Percentiles rank a stretch among this genome's conserved stretches.
Conservation (phyloP, 2,329 filamentous ascomycete species). For the Microdochium bolleyi region DNA sequence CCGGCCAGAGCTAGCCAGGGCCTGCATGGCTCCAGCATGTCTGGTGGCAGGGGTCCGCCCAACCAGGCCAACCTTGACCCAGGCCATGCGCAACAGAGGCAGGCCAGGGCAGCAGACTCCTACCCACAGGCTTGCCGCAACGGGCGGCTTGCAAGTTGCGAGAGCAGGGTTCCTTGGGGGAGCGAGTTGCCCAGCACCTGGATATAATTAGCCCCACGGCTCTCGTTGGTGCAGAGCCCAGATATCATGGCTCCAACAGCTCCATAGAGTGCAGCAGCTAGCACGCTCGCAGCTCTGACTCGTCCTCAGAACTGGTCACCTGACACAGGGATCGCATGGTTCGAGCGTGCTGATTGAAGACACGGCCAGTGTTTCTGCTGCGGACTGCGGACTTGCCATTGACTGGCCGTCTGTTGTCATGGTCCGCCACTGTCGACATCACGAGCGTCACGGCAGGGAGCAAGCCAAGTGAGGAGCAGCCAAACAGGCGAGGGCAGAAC, state of each 20-base stretch:
- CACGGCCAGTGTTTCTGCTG: neutral
- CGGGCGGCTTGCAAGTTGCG: constrained; percentile 21
- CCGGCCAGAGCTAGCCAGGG: constrained; percentile 27
- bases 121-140: neutral
- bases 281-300: neutral
- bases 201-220: constrained; percentile 30
- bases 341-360: neutral
- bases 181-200: constrained; percentile 14
- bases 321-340: neutral
- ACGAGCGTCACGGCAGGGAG: neutral
- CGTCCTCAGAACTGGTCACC: neutral
- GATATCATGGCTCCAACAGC: neutral
- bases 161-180: neutral
- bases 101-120: constrained; percentile 21
- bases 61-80: constrained; percentile 18
- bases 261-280: neutral
- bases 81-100: constrained; percentile 26
- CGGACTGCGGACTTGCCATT: neutral
- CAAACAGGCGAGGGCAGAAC: neutral
- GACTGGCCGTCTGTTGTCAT: neutral
- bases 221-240: constrained; percentile 6
- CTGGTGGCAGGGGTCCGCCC: constrained; percentile 21
- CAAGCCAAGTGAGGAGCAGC: neutral
- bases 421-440: neutral
- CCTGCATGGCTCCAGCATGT: constrained; percentile 21